Conservation (phyloP, 257 asterid species). For the Solanum tarijense region DNA sequence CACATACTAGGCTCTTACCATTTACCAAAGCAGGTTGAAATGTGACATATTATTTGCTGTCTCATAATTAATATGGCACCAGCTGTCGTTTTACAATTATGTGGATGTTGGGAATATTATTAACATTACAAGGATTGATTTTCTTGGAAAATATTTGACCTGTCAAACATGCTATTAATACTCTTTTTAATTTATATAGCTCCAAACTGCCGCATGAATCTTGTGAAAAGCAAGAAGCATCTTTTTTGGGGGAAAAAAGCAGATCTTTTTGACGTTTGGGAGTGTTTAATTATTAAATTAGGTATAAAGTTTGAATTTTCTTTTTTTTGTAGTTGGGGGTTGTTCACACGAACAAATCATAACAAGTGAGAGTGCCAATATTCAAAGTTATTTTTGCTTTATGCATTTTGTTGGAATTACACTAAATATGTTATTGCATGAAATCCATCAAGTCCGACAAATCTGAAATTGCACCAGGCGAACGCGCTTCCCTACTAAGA, state of each 20-base stretch:
- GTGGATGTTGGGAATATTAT: conserved; percentile 6
- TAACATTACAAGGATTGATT: background rate
- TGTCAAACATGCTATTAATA: background rate
- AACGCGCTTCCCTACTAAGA: background rate
- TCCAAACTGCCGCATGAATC: conserved; percentile 13
- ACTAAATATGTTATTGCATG: background rate
- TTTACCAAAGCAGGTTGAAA: background rate
- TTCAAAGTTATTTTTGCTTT: background rate
- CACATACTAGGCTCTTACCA: background rate
- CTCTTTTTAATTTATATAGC: background rate
- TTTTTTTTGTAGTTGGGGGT: background rate
- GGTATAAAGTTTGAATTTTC: background rate
- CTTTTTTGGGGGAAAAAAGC: background rate
- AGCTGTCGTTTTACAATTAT: conserved; percentile 1
- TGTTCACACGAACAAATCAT: background rate
- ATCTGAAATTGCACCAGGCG: background rate
- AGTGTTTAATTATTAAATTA: background rate
- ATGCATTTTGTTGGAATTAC: background rate
- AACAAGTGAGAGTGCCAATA: background rate
- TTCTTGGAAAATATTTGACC: conserved; percentile 6
- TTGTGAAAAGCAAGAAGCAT: conserved; percentile 11
- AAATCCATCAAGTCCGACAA: background rate
- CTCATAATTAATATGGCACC: background rate
- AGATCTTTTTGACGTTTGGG: background rate
- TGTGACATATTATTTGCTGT: background rate